Base-by-base conservation (phyloP, 257 asterid genomes). In the Avicennia marina region DNA sequence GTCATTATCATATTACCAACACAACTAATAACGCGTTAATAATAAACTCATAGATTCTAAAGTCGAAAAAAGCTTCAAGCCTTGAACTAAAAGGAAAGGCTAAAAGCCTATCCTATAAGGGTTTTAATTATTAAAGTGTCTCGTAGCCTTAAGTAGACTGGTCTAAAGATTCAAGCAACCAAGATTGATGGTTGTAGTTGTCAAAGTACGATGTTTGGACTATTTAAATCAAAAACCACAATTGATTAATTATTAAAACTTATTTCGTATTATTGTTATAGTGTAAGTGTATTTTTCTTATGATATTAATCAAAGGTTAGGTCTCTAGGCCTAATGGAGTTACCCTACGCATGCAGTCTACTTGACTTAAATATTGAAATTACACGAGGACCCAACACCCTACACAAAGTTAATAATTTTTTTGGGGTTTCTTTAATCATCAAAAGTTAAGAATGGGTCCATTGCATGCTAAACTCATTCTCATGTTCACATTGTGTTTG, bases 371-470 rank as follows among this genome's bases (percentile, higher is more conserved):
- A 36, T 11, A 32, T 13, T 32, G 41, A 50, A 51, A 17, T 26
- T 27, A 7, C 18, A 16, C 6, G 15, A 25, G 56, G 56, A 27
- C 29, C 61, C 32, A 34, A 43, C 56, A 27, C 29, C 61, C 32
- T 34, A 43, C 56, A 60, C 15, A 4, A 51, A 27, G 12, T 24
- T 48, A 9, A 7, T 48, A 20, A 21, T 52, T 33, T 22, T 63
- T 62, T 44, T 47, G 24, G 41, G 26, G 25, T 16, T 11, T 45
- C 21, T 26, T 36, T 29, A 44, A 53, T 71, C 66, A 56, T 60
- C 78, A 67, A 66, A 69, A 64, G 24, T 44, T 46, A 53, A 67
- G 73, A 73, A 78, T 51, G 61, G 33, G 20, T 21, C 54, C 17
- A 53, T 58, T 67, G 65, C 64, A 48, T 47, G 74, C 69, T 48